Conservation (phyloP, 2,329 filamentous ascomycete species). For the Trichoderma atrobrunneum region DNA sequence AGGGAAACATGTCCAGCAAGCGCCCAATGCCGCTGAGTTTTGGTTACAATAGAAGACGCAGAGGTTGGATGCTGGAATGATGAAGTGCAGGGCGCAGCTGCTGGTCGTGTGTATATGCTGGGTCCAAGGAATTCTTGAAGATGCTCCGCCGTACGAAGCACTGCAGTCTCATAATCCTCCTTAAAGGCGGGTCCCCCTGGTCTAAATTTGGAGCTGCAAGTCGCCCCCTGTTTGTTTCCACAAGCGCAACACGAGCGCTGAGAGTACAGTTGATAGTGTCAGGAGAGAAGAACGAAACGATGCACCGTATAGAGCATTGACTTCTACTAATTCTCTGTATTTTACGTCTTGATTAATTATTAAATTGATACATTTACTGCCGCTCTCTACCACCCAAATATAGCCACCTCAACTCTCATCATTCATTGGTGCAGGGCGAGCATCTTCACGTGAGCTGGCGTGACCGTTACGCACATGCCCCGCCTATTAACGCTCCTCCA, state of each 20-base stretch:
- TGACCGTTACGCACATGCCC: neutral
- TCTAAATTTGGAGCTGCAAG: conserved; percentile 17
- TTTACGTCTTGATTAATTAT: neutral
- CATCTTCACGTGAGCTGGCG: conserved; percentile 24
- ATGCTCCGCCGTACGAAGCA: neutral
- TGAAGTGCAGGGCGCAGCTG: neutral
- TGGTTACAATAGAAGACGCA: neutral
- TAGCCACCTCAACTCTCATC: neutral
- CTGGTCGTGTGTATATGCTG: neutral
- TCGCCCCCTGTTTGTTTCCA: conserved; percentile 2
- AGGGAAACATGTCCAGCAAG: conserved; percentile 8
- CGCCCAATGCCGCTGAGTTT: neutral
- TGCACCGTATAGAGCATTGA: neutral
- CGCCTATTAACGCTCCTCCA: neutral
- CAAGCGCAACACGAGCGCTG: neutral
- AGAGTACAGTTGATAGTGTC: neutral
- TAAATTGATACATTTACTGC: neutral
- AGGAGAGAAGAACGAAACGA: neutral
- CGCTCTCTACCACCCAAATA: neutral
- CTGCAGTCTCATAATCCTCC: conserved; percentile 10
- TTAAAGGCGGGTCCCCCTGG: conserved; percentile 12
- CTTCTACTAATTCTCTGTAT: no score
- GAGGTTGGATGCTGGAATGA: neutral
- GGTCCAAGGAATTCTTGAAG: neutral
- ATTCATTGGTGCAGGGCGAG: neutral